Evolutionary conservation across 1,139 yeast species (phyloP).

Genomic region (Candida freyschussii): DNA sequence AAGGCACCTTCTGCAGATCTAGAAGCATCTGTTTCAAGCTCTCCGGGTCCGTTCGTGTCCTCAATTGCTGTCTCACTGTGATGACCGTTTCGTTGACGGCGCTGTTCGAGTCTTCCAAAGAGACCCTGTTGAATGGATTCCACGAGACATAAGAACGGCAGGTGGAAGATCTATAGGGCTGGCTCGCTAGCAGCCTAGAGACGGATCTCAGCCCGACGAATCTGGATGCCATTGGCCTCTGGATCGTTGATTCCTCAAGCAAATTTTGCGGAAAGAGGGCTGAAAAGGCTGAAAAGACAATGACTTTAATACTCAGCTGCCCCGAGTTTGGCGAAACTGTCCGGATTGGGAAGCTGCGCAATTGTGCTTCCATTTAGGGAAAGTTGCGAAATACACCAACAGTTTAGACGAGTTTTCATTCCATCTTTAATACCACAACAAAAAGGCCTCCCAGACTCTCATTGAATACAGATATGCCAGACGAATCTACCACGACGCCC

Average conservation of each 20-base stretch:
- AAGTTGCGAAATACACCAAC: no score
- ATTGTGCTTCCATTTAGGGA: no score
- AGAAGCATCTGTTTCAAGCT: slow-evolving; percentile 4
- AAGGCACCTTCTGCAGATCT: slow-evolving; percentile 1
- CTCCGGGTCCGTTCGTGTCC: background rate
- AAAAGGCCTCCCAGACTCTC: no score
- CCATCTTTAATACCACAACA: no score
- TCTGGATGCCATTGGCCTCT: slow-evolving; percentile 1
- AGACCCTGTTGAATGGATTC: slow-evolving; percentile 7
- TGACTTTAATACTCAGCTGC: no score
- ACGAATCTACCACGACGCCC: background rate
- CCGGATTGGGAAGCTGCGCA: no score
- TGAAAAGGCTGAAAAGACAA: no score
- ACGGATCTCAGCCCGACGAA: background rate
- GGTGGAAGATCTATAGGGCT: background rate
- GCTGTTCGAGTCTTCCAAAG: slow-evolving; percentile 1
- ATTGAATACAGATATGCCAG: slow-evolving; percentile 1
- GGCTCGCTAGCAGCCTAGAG: no score
- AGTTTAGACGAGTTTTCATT: no score
- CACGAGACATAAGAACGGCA: slow-evolving; percentile 1
- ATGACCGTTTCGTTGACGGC: slow-evolving; percentile 4
- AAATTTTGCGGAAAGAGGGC: no score
- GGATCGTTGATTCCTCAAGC: no score
- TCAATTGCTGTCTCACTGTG: slow-evolving; percentile 7
- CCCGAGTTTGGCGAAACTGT: no score